Percentiles rank a stretch among this genome's conserved stretches.
These are phyloP conservation scores for Penicillium sp. DNA, from an alignment of 2,329 filamentous ascomycete species.

Conservation along the genomic window DNA sequence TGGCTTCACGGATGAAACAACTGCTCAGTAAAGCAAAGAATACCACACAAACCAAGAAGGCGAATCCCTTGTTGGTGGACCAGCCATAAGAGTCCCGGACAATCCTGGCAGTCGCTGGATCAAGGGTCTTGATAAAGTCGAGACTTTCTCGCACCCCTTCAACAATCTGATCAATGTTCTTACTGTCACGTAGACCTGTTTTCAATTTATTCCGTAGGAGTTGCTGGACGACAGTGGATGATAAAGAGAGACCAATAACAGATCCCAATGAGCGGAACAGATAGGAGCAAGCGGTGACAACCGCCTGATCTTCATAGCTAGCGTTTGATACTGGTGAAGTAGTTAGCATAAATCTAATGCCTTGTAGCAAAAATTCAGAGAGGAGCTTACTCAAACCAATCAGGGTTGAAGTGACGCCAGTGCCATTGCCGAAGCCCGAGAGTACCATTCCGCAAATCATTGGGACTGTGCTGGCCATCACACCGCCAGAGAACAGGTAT, in stretches of 20 bases:
- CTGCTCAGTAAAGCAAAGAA: constrained; percentile 47
- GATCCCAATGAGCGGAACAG: constrained; percentile 73
- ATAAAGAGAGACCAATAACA: constrained; percentile 66
- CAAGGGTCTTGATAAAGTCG: constrained; percentile 64
- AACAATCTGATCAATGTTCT: constrained; percentile 65
- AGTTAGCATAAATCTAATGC: constrained; percentile 4
- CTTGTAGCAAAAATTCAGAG: not conserved
- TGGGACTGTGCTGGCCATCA: constrained; percentile 50
- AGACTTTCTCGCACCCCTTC: constrained; percentile 68
- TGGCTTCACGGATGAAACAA: constrained; percentile 59
- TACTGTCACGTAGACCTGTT: constrained; percentile 54
- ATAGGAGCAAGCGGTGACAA: constrained; percentile 76
- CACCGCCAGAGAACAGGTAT: constrained; percentile 56
- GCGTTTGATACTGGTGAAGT: constrained; percentile 63
- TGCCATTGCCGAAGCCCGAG: constrained; percentile 55
- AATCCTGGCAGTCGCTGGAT: constrained; percentile 57
- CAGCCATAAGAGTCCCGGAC: constrained; percentile 67
- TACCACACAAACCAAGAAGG: constrained; percentile 51
- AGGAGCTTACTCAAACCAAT: constrained; percentile 60
- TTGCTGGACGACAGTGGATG: constrained; percentile 70
- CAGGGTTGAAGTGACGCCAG: constrained; percentile 68
- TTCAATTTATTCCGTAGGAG: constrained; percentile 59
- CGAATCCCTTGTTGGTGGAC: constrained; percentile 54
- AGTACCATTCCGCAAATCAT: constrained; percentile 60
- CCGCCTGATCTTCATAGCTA: constrained; percentile 64